Percentiles rank a stretch among this genome's conserved stretches.
Evolutionary conservation across 2,329 filamentous ascomycete species (phyloP).

Genomic region (Exserohilum turcica): DNA sequence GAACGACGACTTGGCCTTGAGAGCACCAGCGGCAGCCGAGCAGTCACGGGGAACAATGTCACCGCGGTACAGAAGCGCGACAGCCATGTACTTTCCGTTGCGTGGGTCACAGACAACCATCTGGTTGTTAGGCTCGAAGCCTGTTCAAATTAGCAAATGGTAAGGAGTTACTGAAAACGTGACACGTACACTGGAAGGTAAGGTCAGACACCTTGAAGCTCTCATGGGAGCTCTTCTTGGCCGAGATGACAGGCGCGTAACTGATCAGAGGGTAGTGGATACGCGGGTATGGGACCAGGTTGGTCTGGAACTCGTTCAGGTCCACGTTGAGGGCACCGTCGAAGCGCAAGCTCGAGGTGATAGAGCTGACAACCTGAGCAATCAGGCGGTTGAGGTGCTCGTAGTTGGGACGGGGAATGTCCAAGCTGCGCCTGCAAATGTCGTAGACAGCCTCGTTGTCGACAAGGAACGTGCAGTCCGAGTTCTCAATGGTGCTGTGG

Average conservation of each 20-base stretch:
- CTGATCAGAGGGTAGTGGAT: conserved; percentile 77
- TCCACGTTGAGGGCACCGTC: conserved; percentile 76
- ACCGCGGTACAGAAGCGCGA: conserved; percentile 72
- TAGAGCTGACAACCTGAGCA: conserved; percentile 75
- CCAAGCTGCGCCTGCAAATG: conserved; percentile 73
- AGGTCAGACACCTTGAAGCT: conserved; percentile 84
- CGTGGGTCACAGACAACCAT: conserved; percentile 77
- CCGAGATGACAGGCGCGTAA: conserved; percentile 73
- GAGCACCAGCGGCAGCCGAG: conserved; percentile 66
- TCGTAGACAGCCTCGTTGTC: conserved; percentile 78
- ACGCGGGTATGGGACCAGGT: conserved; percentile 73
- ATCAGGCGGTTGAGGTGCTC: conserved; percentile 76
- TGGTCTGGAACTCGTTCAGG: conserved; percentile 79
- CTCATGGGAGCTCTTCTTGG: conserved; percentile 79
- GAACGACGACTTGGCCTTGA: conserved; percentile 74
- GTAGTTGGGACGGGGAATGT: conserved; percentile 70
- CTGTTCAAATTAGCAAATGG: conserved; percentile 49
- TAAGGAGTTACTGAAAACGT: background rate
- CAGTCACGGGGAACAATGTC: conserved; percentile 74
- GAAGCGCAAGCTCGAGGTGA: conserved; percentile 73
- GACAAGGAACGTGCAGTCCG: conserved; percentile 78
- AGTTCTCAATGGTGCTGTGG: conserved; percentile 77
- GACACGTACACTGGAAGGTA: conserved; percentile 68
- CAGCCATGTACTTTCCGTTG: conserved; percentile 78
- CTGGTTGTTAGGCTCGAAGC: conserved; percentile 79